Percentiles rank a stretch among this genome's conserved stretches.
These are phyloP conservation scores for Xylariaceae sp. DNA, from an alignment of 2,329 filamentous ascomycete species.

Conservation along the genomic window DNA sequence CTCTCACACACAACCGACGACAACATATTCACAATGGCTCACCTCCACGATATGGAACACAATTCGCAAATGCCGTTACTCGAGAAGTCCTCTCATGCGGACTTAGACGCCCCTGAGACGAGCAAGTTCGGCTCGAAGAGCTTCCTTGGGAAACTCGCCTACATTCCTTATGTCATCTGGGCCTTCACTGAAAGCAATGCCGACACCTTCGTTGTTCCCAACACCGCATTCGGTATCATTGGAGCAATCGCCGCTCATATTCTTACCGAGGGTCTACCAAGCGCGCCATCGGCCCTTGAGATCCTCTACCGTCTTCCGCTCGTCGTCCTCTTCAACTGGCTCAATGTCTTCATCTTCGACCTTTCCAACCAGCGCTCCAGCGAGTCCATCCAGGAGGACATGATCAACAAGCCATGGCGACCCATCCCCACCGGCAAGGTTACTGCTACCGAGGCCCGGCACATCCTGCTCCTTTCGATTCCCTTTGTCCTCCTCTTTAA, in stretches of 20 bases:
- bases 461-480: slow-evolving; percentile 23
- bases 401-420: slow-evolving; percentile 32
- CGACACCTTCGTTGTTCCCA: slow-evolving; percentile 32
- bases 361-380: slow-evolving; percentile 29
- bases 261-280: slow-evolving; percentile 14
- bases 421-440: slow-evolving; percentile 26
- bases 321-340: slow-evolving; percentile 24
- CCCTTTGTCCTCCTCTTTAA: slow-evolving; percentile 21
- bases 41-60: slow-evolving; percentile 1
- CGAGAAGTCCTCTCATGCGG: slow-evolving; percentile 9
- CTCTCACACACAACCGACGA: background rate
- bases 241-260: slow-evolving; percentile 25
- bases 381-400: slow-evolving; percentile 30
- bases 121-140: slow-evolving; percentile 19
- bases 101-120: background rate
- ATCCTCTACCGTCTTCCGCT: slow-evolving; percentile 15
- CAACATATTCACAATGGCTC: slow-evolving; percentile 2
- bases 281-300: slow-evolving; percentile 10
- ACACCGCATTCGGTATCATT: slow-evolving; percentile 32
- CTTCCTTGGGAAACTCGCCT: slow-evolving; percentile 10
- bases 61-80: background rate
- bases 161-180: slow-evolving; percentile 20
- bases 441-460: slow-evolving; percentile 22
- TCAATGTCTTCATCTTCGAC: slow-evolving; percentile 30
- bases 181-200: slow-evolving; percentile 32